Evolutionary conservation across 2,329 filamentous ascomycete species (phyloP).

Genomic region (Botryotinia convoluta): DNA sequence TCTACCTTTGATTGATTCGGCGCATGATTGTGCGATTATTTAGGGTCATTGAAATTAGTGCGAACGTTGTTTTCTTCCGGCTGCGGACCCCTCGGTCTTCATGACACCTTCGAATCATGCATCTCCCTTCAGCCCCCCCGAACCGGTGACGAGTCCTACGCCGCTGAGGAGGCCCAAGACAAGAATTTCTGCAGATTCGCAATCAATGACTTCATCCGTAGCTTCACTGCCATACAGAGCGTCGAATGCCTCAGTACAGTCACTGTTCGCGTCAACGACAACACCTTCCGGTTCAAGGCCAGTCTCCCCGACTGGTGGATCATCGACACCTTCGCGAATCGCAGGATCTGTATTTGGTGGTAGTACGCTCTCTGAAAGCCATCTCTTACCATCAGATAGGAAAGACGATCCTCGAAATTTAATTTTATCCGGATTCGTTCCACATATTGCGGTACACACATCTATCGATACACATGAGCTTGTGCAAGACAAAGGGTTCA

Average conservation of each 20-base stretch:
- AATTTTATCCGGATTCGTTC: conserved; percentile 82
- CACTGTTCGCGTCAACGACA: conserved; percentile 63
- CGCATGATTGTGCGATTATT: conserved; percentile 45
- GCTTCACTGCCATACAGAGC: conserved; percentile 52
- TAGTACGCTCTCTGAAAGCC: conserved; percentile 38
- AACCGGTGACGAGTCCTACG: conserved; percentile 48
- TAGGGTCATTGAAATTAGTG: conserved; percentile 40
- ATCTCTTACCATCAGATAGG: conserved; percentile 27
- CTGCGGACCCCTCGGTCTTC: conserved; percentile 40
- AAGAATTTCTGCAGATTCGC: conserved; percentile 49
- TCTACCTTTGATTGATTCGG: conserved; percentile 13
- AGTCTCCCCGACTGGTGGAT: conserved; percentile 59
- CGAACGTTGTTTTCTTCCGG: conserved; percentile 17
- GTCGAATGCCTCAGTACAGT: conserved; percentile 57
- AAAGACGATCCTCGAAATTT: conserved; percentile 56
- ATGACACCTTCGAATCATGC: conserved; percentile 70
- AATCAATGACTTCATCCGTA: conserved; percentile 50
- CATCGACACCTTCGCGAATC: conserved; percentile 55
- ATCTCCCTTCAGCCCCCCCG: conserved; percentile 60
- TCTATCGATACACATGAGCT: conserved; percentile 82
- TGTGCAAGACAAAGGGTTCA: conserved; percentile 78
- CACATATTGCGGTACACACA: conserved; percentile 83
- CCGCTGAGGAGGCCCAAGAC: conserved; percentile 58
- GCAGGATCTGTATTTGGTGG: conserved; percentile 58
- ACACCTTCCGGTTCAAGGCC: conserved; percentile 67